phyloP scores from a whole-genome alignment of 805 yeast species.

The Saccharomycopsis sp. region DNA sequence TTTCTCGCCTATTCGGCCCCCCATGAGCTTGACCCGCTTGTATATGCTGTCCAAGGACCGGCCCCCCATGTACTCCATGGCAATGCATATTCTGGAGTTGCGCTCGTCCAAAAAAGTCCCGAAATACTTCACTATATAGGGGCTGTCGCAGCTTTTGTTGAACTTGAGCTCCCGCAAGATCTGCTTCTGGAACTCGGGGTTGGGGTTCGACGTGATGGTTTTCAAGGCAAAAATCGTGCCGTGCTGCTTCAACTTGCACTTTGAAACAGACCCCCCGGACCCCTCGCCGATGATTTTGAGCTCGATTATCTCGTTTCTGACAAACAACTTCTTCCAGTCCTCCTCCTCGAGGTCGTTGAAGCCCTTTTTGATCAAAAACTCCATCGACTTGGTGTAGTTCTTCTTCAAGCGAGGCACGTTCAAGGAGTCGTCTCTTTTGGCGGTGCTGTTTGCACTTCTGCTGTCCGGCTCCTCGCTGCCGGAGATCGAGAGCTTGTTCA shows the following conservation, averaged over 20 bases:
- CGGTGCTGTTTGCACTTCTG: background rate
- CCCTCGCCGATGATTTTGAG: slow-evolving; percentile 85
- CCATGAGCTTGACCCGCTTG: slow-evolving; percentile 60
- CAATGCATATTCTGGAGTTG: slow-evolving; percentile 77
- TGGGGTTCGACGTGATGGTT: slow-evolving; percentile 41
- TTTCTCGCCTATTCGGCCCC: slow-evolving; percentile 87
- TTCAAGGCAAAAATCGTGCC: slow-evolving; percentile 75
- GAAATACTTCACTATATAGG: slow-evolving; percentile 83
- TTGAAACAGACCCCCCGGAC: slow-evolving; percentile 82
- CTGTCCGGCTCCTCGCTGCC: background rate
- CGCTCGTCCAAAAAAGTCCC: slow-evolving; percentile 82
- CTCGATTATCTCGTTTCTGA: slow-evolving; percentile 55
- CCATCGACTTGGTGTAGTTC: slow-evolving; percentile 16
- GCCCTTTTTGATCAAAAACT: slow-evolving; percentile 27
- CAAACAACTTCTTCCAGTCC: slow-evolving; percentile 58
- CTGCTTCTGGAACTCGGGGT: slow-evolving; percentile 84
- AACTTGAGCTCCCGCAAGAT: slow-evolving; percentile 86
- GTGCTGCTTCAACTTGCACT: slow-evolving; percentile 59
- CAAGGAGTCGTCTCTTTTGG: background rate
- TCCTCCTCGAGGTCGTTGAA: slow-evolving; percentile 58
- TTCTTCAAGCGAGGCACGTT: slow-evolving; percentile 3
- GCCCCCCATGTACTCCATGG: slow-evolving; percentile 98
- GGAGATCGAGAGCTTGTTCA: slow-evolving; percentile 9
- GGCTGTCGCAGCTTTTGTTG: slow-evolving; percentile 74
- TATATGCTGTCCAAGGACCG: slow-evolving; percentile 87